Evolutionary conservation across 306 rosid species (phyloP).

Genomic region (Trichosanthes cucumerina): DNA sequence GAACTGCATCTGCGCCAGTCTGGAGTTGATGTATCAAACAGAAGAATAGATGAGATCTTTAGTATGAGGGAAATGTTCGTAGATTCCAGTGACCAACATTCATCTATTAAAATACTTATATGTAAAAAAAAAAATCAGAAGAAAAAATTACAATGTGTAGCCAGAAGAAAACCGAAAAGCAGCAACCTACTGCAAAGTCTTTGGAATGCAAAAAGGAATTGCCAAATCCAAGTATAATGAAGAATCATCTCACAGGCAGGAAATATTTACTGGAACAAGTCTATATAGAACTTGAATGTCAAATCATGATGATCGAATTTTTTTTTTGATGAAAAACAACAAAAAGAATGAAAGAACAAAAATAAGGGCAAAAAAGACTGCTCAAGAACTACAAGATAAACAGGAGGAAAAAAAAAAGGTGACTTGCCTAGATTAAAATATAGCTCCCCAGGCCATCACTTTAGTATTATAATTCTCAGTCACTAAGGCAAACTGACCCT

Average conservation of each 20-base stretch:
- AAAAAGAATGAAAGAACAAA: not conserved
- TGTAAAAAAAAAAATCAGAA: not conserved
- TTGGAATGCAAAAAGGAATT: not conserved
- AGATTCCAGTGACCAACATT: slow-evolving; percentile 8
- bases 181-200: not conserved
- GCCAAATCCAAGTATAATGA: not conserved
- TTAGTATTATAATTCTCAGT: not conserved
- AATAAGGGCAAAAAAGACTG: not conserved
- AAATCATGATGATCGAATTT: not conserved
- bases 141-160: not conserved
- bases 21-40: slow-evolving; percentile 24
- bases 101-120: not conserved
- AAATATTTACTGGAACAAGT: not conserved
- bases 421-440: not conserved
- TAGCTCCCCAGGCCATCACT: not conserved
- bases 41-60: slow-evolving; percentile 19
- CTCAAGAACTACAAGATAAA: not conserved
- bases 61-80: not conserved
- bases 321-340: not conserved
- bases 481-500: not conserved
- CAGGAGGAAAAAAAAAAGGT: not conserved
- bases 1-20: slow-evolving; percentile 78
- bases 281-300: not conserved
- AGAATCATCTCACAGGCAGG: not conserved
- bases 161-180: slow-evolving; percentile 1